Conservation (phyloP, 192 early-diverging fungal genomes). For the Coemansia sp. region DNA sequence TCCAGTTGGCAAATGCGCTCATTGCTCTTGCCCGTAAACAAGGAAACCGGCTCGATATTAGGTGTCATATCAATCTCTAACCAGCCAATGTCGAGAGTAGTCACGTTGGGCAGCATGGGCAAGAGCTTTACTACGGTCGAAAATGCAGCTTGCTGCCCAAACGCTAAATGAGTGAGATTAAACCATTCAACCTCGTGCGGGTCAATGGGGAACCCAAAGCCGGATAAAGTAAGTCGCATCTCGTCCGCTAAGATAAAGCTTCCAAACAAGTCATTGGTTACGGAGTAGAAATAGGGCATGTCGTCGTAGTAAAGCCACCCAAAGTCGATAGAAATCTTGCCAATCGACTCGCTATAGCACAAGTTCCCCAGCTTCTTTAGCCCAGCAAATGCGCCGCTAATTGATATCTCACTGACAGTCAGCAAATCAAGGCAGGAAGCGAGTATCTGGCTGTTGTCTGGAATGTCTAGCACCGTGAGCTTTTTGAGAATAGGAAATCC, state of each 20-base stretch:
- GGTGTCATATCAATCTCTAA: background rate
- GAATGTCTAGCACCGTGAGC: background rate
- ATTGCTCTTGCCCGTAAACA: background rate
- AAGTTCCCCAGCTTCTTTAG: background rate
- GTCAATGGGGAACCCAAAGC: background rate
- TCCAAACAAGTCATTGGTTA: background rate
- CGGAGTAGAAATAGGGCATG: background rate
- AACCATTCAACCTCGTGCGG: background rate
- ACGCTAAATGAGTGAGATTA: background rate
- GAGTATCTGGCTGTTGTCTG: background rate
- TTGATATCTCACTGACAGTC: background rate
- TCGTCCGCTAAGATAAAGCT: background rate
- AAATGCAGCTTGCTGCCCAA: background rate
- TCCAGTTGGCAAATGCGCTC: background rate
- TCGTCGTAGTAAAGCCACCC: background rate
- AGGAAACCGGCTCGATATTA: background rate
- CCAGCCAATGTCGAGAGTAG: background rate
- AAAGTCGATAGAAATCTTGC: background rate
- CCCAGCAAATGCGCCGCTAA: background rate
- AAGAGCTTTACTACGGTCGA: background rate
- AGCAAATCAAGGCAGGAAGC: background rate
- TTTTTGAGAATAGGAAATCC: background rate
- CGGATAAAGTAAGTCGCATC: background rate
- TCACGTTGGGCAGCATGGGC: background rate
- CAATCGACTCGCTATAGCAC: background rate